phyloP scores from a whole-genome alignment of 345 rosid genomes.

The Turritis glabra region DNA sequence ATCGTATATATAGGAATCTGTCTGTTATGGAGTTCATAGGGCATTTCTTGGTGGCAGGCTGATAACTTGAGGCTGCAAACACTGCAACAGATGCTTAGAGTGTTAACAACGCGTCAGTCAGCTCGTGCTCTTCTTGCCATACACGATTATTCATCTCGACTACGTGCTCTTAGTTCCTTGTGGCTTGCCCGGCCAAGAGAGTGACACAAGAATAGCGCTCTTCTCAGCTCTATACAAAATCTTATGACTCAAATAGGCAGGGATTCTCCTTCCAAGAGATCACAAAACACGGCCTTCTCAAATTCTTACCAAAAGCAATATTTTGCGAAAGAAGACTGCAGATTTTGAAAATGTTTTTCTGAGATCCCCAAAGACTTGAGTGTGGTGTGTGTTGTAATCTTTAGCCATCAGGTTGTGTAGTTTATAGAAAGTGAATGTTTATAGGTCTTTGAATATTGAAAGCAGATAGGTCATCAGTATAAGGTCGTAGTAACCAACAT shows the following conservation, averaged over 20 bases:
- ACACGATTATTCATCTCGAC: constrained; percentile 80
- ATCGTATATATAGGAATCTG: constrained; percentile 18
- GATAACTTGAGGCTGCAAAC: constrained; percentile 95
- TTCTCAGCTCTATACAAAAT: constrained; percentile 17
- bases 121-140: constrained; percentile 98
- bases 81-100: constrained; percentile 88
- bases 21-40: constrained; percentile 33
- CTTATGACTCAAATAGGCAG: constrained; percentile 14
- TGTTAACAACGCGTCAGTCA: constrained; percentile 84
- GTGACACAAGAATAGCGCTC: constrained; percentile 40
- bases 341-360: constrained; percentile 19
- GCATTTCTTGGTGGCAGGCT: constrained; percentile 59
- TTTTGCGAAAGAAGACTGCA: constrained; percentile 26
- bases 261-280: constrained; percentile 32
- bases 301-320: constrained; percentile 32
- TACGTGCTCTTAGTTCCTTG: constrained; percentile 95
- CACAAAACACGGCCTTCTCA: constrained; percentile 24
- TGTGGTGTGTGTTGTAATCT: constrained; percentile 36
- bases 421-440: constrained; percentile 33
- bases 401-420: constrained; percentile 34
- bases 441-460: constrained; percentile 34
- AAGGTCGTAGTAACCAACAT: constrained; percentile 26
- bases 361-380: constrained; percentile 20
- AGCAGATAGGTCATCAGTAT: constrained; percentile 29
- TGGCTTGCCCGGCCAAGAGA: constrained; percentile 98